Base-by-base conservation (phyloP, 495 filamentous ascomycete species). In the Talaromyces trachyspermus region DNA sequence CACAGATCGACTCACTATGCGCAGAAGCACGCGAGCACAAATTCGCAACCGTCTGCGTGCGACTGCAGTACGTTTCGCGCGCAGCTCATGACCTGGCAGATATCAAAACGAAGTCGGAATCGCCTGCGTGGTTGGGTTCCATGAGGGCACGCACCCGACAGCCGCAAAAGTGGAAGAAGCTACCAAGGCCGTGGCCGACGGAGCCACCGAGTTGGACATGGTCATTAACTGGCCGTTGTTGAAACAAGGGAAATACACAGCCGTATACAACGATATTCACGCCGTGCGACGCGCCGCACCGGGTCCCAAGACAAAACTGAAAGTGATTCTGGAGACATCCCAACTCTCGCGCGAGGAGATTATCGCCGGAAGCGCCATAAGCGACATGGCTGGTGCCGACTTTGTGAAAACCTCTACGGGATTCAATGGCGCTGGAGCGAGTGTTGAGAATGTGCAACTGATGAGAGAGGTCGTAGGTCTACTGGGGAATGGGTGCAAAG, bases 361-460 rank as follows among this genome's bases (percentile, higher is more conserved):
- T 49, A 70, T 85, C 37, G 78, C 79, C 9, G 81, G 71, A 9
- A 75, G 74, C 23, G 62, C 72, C n/a, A 69, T 85, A 33, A 68
- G 70, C 1, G 74, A 75, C 17, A 67, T 75, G 43, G 82, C 83
- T 20, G 74, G 72, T 5, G 83, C 76, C 27, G 75, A 81, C 50
- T 86, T 74, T 46, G 74, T 87, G 38, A 86, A 87, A 64, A 86
- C 83, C 9, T 81, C 78, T 41, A 85, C 83, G 4, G 83, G 83
- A 2, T 84, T 84, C 60, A 69, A 70, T 49, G 83, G 81, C 3
- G 65, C 64, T 12, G 80, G 79, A 8, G 83, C 83, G 20, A 72
- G 60, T 24, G 56, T 68, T 4, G 69, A 76, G 36, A 60, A 79
- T 57, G 79, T 87, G 18, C 57, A 60, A 23, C 55, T 81, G 17